Evolutionary conservation across 228 moss, liverwort and hornwort species (phyloP).

Genomic region (Sphagnum fallax): DNA sequence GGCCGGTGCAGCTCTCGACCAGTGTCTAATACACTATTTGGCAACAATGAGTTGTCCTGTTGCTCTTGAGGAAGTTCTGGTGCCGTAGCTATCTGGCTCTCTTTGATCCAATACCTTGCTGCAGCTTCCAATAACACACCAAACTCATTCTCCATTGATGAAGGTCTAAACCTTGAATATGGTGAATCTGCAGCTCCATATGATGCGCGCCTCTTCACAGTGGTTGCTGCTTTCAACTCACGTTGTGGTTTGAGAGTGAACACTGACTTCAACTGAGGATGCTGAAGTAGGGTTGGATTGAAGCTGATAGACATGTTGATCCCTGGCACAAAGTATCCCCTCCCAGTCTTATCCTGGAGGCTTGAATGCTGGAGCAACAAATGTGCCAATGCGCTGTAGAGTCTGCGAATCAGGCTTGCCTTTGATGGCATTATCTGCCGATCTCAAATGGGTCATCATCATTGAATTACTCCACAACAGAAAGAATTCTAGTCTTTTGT

Average conservation of each 20-base stretch:
- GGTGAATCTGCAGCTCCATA: neutral
- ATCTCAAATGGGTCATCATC: neutral
- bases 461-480: too few species aligned
- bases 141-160: slow-evolving; percentile 59
- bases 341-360: slow-evolving; percentile 21
- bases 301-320: neutral
- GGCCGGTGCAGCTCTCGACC: neutral
- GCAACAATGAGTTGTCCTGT: slow-evolving; percentile 10
- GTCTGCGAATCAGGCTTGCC: slow-evolving; percentile 28
- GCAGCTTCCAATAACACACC: slow-evolving; percentile 61
- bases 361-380: slow-evolving; percentile 26
- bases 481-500: too few species aligned
- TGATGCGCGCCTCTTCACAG: neutral
- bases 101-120: slow-evolving; percentile 54
- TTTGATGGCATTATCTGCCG: slow-evolving; percentile 53
- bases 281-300: neutral
- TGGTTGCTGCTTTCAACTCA: too few species aligned
- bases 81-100: slow-evolving; percentile 8
- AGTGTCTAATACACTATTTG: slow-evolving; percentile 4
- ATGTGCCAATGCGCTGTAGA: slow-evolving; percentile 66
- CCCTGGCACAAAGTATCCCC: neutral
- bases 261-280: too few species aligned
- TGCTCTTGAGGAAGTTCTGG: slow-evolving; percentile 1
- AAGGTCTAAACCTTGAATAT: slow-evolving; percentile 29
- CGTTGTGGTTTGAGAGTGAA: too few species aligned